phyloP scores from a whole-genome alignment of 495 filamentous ascomycete genomes.

The Penicillium bialowiezense region DNA sequence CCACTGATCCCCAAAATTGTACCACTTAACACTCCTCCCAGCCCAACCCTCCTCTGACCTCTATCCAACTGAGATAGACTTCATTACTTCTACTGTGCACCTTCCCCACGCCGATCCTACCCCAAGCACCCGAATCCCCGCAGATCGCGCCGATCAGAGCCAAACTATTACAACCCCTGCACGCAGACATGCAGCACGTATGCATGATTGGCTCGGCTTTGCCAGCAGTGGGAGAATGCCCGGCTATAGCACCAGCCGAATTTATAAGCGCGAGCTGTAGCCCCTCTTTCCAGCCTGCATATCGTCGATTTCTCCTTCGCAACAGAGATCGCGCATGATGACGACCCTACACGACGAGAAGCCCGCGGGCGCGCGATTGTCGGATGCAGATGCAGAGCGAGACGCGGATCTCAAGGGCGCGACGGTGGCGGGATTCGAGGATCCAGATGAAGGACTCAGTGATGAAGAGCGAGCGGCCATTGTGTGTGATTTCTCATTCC shows the following conservation, averaged over 20 bases:
- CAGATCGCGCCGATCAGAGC: neutral
- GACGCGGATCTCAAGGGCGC: neutral
- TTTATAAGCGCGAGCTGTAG: neutral
- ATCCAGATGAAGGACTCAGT: constrained; percentile 68
- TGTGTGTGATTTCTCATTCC: constrained; percentile 43
- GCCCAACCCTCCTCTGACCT: too few relatives aligned
- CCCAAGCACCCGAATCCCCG: neutral
- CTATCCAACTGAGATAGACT: too few relatives aligned
- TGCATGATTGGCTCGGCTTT: neutral
- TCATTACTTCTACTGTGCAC: too few relatives aligned
- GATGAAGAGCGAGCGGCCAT: constrained; percentile 64
- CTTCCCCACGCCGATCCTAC: neutral
- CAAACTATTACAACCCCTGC: constrained; percentile 1
- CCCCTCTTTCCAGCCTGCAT: neutral
- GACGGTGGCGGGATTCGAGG: constrained; percentile 34
- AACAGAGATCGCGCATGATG: constrained; percentile 11
- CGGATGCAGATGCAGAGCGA: constrained; percentile 28
- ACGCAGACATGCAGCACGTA: neutral
- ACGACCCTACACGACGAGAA: constrained; percentile 14
- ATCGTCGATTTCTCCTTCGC: neutral
- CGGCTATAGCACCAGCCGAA: neutral
- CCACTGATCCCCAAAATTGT: too few relatives aligned
- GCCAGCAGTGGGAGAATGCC: neutral
- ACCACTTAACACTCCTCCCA: too few relatives aligned
- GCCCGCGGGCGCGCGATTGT: constrained; percentile 5